A percentile compares a stretch with the other conserved stretches of the same genome.
phyloP scores from a whole-genome alignment of 441 rosid genomes.

The Manihot esculenta region DNA sequence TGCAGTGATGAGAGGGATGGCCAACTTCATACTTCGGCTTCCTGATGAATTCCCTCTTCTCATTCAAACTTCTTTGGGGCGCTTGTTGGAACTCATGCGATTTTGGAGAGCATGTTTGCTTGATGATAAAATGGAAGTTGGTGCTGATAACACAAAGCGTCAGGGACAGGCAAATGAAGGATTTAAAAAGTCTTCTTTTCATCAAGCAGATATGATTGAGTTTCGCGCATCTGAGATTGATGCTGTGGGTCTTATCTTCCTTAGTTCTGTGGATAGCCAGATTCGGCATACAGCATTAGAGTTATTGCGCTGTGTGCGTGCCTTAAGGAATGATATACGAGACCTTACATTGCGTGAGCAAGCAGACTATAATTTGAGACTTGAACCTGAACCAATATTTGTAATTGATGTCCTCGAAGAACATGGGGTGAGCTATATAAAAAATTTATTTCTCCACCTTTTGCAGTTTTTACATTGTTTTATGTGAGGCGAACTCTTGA shows the following conservation, averaged over 20 bases:
- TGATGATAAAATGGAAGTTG: conserved; percentile 61
- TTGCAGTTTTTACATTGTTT: conserved; percentile 23
- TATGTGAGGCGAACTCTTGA: conserved; percentile 18
- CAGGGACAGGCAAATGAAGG: conserved; percentile 53
- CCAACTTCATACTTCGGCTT: conserved; percentile 86
- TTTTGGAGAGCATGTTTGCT: conserved; percentile 96
- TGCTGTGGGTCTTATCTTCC: conserved; percentile 98
- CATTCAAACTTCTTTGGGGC: conserved; percentile 93
- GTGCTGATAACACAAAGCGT: conserved; percentile 50
- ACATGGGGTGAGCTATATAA: conserved; percentile 73
- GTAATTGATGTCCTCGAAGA: conserved; percentile 97
- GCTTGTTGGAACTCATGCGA: conserved; percentile 96
- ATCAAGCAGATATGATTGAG: conserved; percentile 72
- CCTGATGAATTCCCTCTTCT: conserved; percentile 99
- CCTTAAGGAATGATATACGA: conserved; percentile 86
- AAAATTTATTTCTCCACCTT: conserved; percentile 8
- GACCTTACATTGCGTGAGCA: conserved; percentile 62
- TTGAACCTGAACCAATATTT: conserved; percentile 87
- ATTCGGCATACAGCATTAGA: conserved; percentile 97
- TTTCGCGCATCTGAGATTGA: conserved; percentile 92
- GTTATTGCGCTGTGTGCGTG: conserved; percentile 94
- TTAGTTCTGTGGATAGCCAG: conserved; percentile 97
- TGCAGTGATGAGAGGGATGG: conserved; percentile 99
- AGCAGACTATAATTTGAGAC: conserved; percentile 61
- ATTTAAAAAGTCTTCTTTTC: conserved; percentile 75